Evolutionary conservation across 208 protist genomes (phyloP), one percentile per base, ranked within the genome.

Genomic region (Acanthamoeba healyi): DNA sequence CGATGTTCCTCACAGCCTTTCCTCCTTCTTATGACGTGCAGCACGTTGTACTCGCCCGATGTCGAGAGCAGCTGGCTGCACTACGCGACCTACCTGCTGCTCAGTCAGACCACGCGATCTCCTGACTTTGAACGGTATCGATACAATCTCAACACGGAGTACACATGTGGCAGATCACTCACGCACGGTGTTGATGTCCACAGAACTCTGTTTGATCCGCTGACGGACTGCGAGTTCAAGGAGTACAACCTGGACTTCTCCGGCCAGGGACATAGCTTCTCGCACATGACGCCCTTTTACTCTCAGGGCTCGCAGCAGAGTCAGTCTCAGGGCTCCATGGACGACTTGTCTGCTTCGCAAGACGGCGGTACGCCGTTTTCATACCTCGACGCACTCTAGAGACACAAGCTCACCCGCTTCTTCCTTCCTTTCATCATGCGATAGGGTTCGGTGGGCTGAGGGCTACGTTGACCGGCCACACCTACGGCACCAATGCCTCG

Each of bases 181-280:
- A 38, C 44, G 7, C 70, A 72, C 4, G n/a, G 26, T 15, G 36
- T 77, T 6, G 36, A 77, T 32, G 36, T 14, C 40, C 10, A 3
- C 46, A 86, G 77, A 22, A 44, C 96, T 0, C 96, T 97, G 54
- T 96, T 96, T 32, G 94, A 96, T 34, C 94, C 95, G 34, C 49
- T 97, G 10, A 94, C 67, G 22, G 94, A 97, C 92, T 96, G 96
- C 82, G 88, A 93, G 26, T 97, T 97, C 74, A 94, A 95, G 51
- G 96, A 97, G 46, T 95, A 95, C 46, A 77, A 94, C 56, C 34
- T 97, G 32, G 96, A 97, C 79, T 89, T 95, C 10, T 94, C 95
- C n/a, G 94, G 95, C 92, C 93, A 82, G 44, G 49, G 96, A 24
- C 51, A 74, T 34, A 96, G 79, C 81, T 93, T 91, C 32, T 65